Evolutionary conservation across 257 asterid species (phyloP), one percentile per base, ranked within the genome.

Genomic region (Sherardia arvensis): DNA sequence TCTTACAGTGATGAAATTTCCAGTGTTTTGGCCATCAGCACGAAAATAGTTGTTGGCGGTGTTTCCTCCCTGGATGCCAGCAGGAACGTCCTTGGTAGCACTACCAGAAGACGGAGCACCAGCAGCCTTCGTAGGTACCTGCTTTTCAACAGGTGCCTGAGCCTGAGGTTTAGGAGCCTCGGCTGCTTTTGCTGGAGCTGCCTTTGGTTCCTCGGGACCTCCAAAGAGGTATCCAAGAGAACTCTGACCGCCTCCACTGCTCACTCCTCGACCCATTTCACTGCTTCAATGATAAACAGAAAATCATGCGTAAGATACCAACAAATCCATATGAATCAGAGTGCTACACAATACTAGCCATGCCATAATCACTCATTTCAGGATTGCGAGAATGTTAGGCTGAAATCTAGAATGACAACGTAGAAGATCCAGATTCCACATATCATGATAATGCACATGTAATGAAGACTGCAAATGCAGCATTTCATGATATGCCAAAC

Each of bases 211-310:
- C 67, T 86, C 93, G n/a, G 80, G 78, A 55, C 84, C 74, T 74
- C 96, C 96, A 22, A 88, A 88, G 15, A 88, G 93, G 77, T 88
- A 88, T 17, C 91, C 94, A n/a, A 85, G 73, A 66, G 95, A 86
- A 80, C 96, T 88, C 79, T 88, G 90, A 29, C 96, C 96, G 21
- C 96, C 96, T 60, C 96, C 95, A 8, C 84, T 78, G 79, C 95
- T 89, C 70, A 81, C 91, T 74, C 93, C 95, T 70, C 96, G 91
- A 65, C 95, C 84, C 95, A 84, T 86, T 74, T 48, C 64, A 63
- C 79, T 57, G 74, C 59, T 63, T 59, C 66, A 72, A n/a, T n/a
- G 8, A 26, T 36, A 66, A 48, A 57, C 17, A 45, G 43, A 72
- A 12, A 9, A 23, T 27, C 22, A 27, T 26, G 15, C 38, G 6